phyloP scores from a whole-genome alignment of 139 green algal species.

The Edaphochlamys debaryana region DNA sequence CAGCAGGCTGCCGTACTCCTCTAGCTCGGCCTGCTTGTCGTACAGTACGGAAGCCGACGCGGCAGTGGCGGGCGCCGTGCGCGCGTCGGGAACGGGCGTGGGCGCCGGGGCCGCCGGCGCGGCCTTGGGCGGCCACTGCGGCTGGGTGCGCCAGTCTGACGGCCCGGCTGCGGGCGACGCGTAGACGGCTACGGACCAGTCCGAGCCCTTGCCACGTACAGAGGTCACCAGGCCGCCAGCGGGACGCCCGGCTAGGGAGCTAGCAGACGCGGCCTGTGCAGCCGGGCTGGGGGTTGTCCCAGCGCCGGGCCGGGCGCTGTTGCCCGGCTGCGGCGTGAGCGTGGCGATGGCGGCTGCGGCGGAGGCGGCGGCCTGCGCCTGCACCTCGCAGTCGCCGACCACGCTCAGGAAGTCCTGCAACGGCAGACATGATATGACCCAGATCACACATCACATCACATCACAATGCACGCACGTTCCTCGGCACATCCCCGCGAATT shows the following conservation, averaged over 20 bases:
- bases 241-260: neutral
- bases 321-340: neutral
- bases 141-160: too few relatives aligned
- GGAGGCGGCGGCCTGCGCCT: neutral
- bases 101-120: neutral
- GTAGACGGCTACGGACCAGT: neutral
- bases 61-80: neutral
- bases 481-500: too few relatives aligned
- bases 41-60: neutral
- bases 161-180: neutral
- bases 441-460: too few relatives aligned
- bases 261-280: too few relatives aligned
- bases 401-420: conserved; percentile 33
- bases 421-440: too few relatives aligned
- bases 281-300: too few relatives aligned
- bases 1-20: conserved; percentile 9
- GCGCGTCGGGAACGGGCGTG: neutral
- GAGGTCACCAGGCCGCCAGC: neutral
- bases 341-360: neutral
- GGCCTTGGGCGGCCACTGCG: too few relatives aligned
- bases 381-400: neutral
- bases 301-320: neutral
- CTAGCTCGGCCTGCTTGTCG: conserved; percentile 9
- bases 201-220: neutral
- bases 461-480: too few relatives aligned